These are phyloP conservation scores for Amniculicola lignicola DNA, from an alignment of 495 filamentous ascomycete species.

Conservation along the genomic window DNA sequence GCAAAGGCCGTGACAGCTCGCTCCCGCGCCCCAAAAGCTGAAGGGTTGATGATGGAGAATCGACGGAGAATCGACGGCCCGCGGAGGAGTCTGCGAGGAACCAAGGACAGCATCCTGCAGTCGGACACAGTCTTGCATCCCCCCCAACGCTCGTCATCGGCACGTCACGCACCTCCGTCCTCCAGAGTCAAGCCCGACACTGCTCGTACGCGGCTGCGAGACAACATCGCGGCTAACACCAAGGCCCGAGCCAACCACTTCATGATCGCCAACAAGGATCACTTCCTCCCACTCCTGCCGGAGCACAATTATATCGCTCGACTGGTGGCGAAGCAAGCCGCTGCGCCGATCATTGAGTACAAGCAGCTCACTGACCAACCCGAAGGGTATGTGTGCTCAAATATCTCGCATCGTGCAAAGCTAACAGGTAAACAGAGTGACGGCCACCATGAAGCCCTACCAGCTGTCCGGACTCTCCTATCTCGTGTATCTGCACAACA, in stretches of 20 bases:
- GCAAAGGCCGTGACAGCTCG: background rate
- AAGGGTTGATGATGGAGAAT: slow-evolving; percentile 21
- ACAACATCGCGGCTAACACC: slow-evolving; percentile 49
- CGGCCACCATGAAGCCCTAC: slow-evolving; percentile 58
- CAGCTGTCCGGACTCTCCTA: slow-evolving; percentile 62
- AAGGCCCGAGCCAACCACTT: slow-evolving; percentile 50
- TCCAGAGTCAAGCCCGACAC: slow-evolving; percentile 34
- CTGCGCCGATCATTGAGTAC: slow-evolving; percentile 42
- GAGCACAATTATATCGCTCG: slow-evolving; percentile 52
- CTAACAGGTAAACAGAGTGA: slow-evolving; percentile 37
- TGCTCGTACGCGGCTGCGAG: slow-evolving; percentile 44
- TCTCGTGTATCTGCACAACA: slow-evolving; percentile 56
- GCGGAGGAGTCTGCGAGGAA: slow-evolving; percentile 6
- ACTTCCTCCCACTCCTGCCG: slow-evolving; percentile 55
- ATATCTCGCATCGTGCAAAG: slow-evolving; percentile 1
- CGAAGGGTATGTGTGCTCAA: slow-evolving; percentile 37
- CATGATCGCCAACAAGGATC: slow-evolving; percentile 50
- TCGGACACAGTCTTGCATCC: slow-evolving; percentile 12
- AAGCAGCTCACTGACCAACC: slow-evolving; percentile 51
- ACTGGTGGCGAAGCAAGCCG: slow-evolving; percentile 35
- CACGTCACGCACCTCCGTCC: too few species aligned
- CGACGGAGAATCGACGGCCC: slow-evolving; percentile 1
- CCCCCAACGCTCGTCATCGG: too few species aligned
- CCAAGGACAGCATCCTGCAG: slow-evolving; percentile 9
- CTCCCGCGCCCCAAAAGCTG: background rate